Evolutionary conservation across 2,329 filamentous ascomycete species (phyloP), one percentile per base, ranked within the genome.

Genomic region (Xylaria hypoxylon): DNA sequence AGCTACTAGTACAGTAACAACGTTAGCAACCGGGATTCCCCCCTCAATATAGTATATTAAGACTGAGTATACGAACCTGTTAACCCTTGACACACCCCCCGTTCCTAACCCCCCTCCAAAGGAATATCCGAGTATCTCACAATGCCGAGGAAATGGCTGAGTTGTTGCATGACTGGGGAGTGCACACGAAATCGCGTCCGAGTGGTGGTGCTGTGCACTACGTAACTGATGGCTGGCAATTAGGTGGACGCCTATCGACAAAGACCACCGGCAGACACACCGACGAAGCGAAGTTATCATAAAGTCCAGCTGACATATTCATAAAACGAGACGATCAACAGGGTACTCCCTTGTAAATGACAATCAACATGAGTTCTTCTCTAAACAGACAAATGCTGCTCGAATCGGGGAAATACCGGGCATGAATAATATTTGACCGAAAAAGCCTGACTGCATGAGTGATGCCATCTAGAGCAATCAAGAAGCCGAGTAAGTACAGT

Each of bases 371-470:
- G 24, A 11, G 42, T 11, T 56, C 17, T 28, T 22, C 17, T 51
- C 38, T 31, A 7, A 3, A n/a, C 15, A 33, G 24, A 31, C 7
- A 35, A 40, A 35, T 64, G 42, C 6, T n/a, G 48, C 55, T 31
- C 40, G 11, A 28, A 24, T 51, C 61, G 55, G 62, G 22, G 55
- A 64, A 50, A 60, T 33, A 11, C 51, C 53, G 44, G 44, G 60
- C 60, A 64, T 59, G 48, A 44, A 55, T 55, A 53, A 31, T 55
- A 64, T 55, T 64, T 48, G 62, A 48, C 56, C 56, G 48, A 52
- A 38, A 47, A 19, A 28, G 38, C n/a, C 19, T 55, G 24, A 42
- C 38, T 19, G 38, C 47, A 52, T 45, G 35, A 10, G 59, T 22
- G 22, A 38, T 33, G 31, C 40, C 22, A 19, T 33, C 13, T n/a